Evolutionary conservation across 139 green algal genomes (phyloP), one percentile per base, ranked within the genome.

Genomic region (Chlorella sp.): DNA sequence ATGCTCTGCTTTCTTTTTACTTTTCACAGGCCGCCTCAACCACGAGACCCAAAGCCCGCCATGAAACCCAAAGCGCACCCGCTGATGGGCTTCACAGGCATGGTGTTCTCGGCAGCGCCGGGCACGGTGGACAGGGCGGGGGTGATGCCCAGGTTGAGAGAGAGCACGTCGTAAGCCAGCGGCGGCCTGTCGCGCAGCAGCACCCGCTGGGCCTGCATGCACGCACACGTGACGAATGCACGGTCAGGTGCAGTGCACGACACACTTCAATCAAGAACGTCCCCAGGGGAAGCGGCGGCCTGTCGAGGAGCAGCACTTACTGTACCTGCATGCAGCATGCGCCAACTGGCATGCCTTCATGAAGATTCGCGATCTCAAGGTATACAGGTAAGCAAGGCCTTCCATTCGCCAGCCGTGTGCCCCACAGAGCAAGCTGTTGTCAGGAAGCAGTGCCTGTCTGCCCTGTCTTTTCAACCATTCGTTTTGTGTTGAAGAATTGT

Each of bases 31-130:
- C 48, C 9, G 7, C 9, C 48, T 57, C 48, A 16, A 57, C n/a
- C n/a, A n/a, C n/a, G n/a, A 91, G 61, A 36, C 39, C 32, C 64
- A 71, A 71, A 77, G 68, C 68, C 28, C 37, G 15, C 26, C 69
- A 77, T 19, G 16, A 15, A 15, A 30, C 69, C 22, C 42, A 40
- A 24, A 37, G 0, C 60, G 15, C 83, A 87, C 90, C 90, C 92
- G 85, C 96, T 93, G 42, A 99, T 99, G 14, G 98, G 98, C 82
- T 99, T 99, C 60, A 99, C 98, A 2, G 96, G 89, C 14, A 92
- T 97, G 61, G 95, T 93, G 91, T 96, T 88, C 84, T 95, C 40
- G 2, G 83, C 73, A 0, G 95, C 96, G 0, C 98, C 98, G 0
- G 94, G 94, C 11, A 98, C 91, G 1, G 32, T 83, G 2, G 79